Evolutionary conservation across 2,329 filamentous ascomycete species (phyloP).

Genomic region (Bipolaris victoriae): DNA sequence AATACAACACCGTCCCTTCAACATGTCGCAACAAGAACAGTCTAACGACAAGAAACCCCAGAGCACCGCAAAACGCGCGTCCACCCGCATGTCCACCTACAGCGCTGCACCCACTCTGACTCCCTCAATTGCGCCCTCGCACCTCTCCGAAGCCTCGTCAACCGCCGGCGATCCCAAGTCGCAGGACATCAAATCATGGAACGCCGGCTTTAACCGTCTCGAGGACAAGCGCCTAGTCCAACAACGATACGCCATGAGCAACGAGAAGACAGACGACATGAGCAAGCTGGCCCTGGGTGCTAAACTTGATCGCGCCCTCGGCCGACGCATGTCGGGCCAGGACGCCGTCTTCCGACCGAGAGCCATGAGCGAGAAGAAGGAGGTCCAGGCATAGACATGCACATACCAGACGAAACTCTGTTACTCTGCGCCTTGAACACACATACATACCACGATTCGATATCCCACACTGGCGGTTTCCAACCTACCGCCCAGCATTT

Average conservation of each 20-base stretch:
- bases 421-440: slow-evolving; percentile 3
- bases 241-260: slow-evolving; percentile 79
- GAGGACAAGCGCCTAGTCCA: slow-evolving; percentile 84
- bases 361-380: slow-evolving; percentile 45
- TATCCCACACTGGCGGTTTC: too few species aligned
- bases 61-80: slow-evolving; percentile 47
- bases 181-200: slow-evolving; percentile 75
- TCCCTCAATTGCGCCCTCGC: slow-evolving; percentile 57
- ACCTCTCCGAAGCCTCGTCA: slow-evolving; percentile 46
- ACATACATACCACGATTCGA: too few species aligned
- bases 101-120: slow-evolving; percentile 58
- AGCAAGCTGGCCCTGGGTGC: slow-evolving; percentile 87
- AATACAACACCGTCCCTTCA: slow-evolving; percentile 9
- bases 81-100: slow-evolving; percentile 58
- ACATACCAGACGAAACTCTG: neutral
- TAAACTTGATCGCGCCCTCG: slow-evolving; percentile 87
- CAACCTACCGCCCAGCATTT: too few species aligned
- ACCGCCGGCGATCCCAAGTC: slow-evolving; percentile 56
- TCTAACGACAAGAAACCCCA: slow-evolving; percentile 40
- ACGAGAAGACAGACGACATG: slow-evolving; percentile 81
- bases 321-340: slow-evolving; percentile 83
- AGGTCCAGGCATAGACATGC: slow-evolving; percentile 30
- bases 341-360: slow-evolving; percentile 80
- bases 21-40: slow-evolving; percentile 29
- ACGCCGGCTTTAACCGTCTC: slow-evolving; percentile 81